Evolutionary conservation across 2,329 filamentous ascomycete species (phyloP), one percentile per base, ranked within the genome.

Genomic region (Clarireedia monteithiana): DNA sequence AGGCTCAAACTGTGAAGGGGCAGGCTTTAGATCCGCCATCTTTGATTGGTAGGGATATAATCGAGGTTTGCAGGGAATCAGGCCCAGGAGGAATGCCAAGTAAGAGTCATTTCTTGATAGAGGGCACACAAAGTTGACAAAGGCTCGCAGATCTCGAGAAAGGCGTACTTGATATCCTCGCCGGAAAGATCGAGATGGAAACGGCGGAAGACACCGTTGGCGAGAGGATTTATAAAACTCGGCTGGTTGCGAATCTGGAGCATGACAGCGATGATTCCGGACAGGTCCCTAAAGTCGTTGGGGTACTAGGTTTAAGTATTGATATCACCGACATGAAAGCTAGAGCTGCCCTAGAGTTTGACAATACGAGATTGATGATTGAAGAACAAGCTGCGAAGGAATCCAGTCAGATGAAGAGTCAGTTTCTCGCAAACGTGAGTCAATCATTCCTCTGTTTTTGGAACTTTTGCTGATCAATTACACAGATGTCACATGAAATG

Each of bases 401-500:
- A 23, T 63, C 63, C 12, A 64, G 60, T 36, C 47, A 53, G 20
- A 55, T 64, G 34, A 65, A 65, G 38, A 65, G 63, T 56, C 62
- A 60, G 45, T 65, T 65, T 44, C 39, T 65, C 9, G 63, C 63
- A 26, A 65, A 65, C 39, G 63, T 63, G 52, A 55, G 60, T 59
- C 6, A 7, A n/a, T 12, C 6, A 2, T 9, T 6, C 10, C 9
- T 5, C 5, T 6, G 7, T 14, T n/a, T 12, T 23, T 34, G 48
- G 1, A 17, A 10, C 6, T 14, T 14, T 9, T 23, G 20, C 46
- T 60, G 45, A 60, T n/a, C 12, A 2, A 14, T 3, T 39, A 26
- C 23, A 63, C 23, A 63, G 63, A 65, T 65, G 63, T 64, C 62
- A 1, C 63, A 65, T 50, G 63, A 65, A 48, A 53, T 65, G 59